phyloP scores from a whole-genome alignment of 345 rosid genomes.

The Melaleuca quinquenervia region DNA sequence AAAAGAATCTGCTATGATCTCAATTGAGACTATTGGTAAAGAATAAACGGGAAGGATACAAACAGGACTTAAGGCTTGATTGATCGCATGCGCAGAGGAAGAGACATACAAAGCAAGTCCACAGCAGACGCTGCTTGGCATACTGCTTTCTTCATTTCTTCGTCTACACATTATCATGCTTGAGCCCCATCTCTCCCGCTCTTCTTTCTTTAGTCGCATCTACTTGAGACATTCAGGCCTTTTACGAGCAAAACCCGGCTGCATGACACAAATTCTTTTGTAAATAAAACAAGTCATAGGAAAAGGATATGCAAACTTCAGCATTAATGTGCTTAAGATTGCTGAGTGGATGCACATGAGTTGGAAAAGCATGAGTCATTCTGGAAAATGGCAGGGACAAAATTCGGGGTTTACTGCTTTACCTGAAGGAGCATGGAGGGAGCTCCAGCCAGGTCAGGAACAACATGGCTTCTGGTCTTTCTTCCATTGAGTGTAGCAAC shows the following conservation, averaged over 20 bases:
- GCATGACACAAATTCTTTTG: slow-evolving; percentile 11
- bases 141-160: not conserved
- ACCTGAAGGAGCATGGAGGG: slow-evolving; percentile 98
- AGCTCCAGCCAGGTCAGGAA: slow-evolving; percentile 32
- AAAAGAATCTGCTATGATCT: not conserved
- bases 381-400: not conserved
- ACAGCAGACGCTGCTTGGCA: not conserved
- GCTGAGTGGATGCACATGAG: not conserved
- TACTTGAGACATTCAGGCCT: slow-evolving; percentile 23
- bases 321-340: not conserved
- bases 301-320: not conserved
- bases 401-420: not conserved
- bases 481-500: slow-evolving; percentile 39
- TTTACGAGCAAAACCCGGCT: slow-evolving; percentile 91
- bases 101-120: not conserved
- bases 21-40: not conserved
- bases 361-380: not conserved
- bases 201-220: not conserved
- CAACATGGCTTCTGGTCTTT: slow-evolving; percentile 66
- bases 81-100: not conserved
- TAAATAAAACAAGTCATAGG: not conserved
- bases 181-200: not conserved
- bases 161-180: not conserved
- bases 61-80: not conserved
- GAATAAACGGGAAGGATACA: not conserved